A percentile compares a stretch with the other conserved stretches of the same genome.
These are phyloP conservation scores for Phaeosphaeria sp. DNA, from an alignment of 2,329 filamentous ascomycete species.

Conservation along the genomic window DNA sequence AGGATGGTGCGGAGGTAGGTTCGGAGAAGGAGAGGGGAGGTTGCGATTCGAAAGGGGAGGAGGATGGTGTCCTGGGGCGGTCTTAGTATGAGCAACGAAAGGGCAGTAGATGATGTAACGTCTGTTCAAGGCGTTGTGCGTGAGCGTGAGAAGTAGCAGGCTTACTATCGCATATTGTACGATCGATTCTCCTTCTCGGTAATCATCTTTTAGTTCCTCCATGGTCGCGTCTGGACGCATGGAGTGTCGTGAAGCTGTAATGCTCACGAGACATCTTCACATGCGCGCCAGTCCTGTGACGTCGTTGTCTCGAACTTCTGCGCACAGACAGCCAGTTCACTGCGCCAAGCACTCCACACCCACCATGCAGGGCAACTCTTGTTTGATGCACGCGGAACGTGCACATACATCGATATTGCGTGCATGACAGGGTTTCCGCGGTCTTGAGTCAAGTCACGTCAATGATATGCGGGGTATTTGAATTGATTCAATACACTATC, in stretches of 20 bases:
- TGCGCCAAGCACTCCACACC: slow-evolving; percentile 27
- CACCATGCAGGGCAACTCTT: background rate
- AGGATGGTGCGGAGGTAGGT: slow-evolving; percentile 68
- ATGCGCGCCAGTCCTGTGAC: slow-evolving; percentile 34
- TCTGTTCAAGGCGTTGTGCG: background rate
- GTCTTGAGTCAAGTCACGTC: background rate
- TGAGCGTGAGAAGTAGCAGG: background rate
- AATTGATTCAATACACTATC: slow-evolving; percentile 11
- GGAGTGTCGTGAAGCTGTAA: slow-evolving; percentile 2
- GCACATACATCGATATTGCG: background rate
- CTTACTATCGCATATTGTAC: slow-evolving; percentile 29
- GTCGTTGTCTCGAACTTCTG: slow-evolving; percentile 21
- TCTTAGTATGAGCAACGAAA: background rate
- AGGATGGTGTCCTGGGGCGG: slow-evolving; percentile 58
- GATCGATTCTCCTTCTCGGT: slow-evolving; percentile 16
- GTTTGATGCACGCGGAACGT: background rate
- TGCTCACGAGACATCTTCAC: slow-evolving; percentile 27
- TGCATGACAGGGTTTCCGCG: background rate
- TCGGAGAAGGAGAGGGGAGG: slow-evolving; percentile 67
- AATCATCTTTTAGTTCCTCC: slow-evolving; percentile 31
- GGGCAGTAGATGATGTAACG: background rate
- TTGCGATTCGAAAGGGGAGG: slow-evolving; percentile 60
- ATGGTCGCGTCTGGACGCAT: slow-evolving; percentile 16
- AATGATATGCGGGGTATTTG: background rate
- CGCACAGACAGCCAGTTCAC: slow-evolving; percentile 25